A percentile compares a stretch with the other conserved stretches of the same genome.
Evolutionary conservation across 345 rosid genomes (phyloP).

Genomic region (Gossypium stocksii): DNA sequence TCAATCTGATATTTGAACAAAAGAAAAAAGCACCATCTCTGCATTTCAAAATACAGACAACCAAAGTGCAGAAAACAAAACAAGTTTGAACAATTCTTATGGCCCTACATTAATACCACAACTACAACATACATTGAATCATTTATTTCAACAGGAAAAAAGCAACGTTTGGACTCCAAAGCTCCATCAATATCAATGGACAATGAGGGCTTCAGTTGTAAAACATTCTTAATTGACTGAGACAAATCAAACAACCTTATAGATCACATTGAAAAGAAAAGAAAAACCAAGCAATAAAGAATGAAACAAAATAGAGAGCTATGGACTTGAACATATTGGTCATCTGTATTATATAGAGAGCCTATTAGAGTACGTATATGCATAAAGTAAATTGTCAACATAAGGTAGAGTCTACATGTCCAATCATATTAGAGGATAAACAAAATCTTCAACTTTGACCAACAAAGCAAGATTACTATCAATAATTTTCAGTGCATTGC

Average conservation of each 20-base stretch:
- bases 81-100: background rate
- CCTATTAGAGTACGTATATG: background rate
- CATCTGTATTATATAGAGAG: background rate
- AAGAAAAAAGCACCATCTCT: background rate
- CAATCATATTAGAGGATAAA: conserved; percentile 2
- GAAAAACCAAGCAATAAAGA: background rate
- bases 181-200: background rate
- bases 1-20: background rate
- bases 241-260: background rate
- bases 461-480: background rate
- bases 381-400: background rate
- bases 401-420: background rate
- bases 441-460: background rate
- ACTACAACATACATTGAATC: background rate
- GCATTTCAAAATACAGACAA: background rate
- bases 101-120: conserved; percentile 3
- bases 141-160: background rate
- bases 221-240: background rate
- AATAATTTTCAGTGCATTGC: background rate
- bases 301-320: background rate
- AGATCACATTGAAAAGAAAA: background rate
- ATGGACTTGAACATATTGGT: background rate
- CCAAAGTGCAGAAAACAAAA: background rate
- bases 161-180: background rate
- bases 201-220: background rate